phyloP scores from a whole-genome alignment of 352 stramenopile species.

The Globisporangium rhizosaccharum region DNA sequence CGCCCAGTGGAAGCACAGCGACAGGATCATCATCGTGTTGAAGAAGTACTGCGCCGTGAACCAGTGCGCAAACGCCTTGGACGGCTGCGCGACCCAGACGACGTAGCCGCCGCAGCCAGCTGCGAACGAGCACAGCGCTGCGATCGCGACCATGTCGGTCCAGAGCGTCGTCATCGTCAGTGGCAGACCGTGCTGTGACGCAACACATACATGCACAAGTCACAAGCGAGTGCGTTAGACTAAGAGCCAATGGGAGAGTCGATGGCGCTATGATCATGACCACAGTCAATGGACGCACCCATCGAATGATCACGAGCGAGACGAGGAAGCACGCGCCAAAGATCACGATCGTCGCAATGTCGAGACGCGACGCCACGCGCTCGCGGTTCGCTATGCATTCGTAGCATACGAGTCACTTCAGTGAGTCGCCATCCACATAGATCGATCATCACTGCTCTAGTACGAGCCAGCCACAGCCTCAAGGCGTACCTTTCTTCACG shows the following conservation, averaged over 20 bases:
- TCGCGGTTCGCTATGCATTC: conserved; percentile 28
- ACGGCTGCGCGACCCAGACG: conserved; percentile 82
- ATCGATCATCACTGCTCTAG: not conserved
- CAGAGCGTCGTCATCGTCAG: conserved; percentile 79
- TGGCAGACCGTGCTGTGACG: conserved; percentile 55
- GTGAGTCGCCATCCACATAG: not conserved
- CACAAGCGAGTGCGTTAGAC: not conserved
- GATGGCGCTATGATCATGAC: not conserved
- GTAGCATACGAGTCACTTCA: not conserved
- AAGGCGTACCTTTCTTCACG: conserved; percentile 22
- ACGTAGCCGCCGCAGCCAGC: conserved; percentile 70
- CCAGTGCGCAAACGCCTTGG: conserved; percentile 81
- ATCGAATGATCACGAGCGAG: conserved; percentile 80
- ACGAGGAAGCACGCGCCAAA: conserved; percentile 79
- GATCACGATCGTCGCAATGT: conserved; percentile 63
- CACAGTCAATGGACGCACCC: conserved; percentile 22
- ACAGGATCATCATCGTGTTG: conserved; percentile 83
- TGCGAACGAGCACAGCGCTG: conserved; percentile 76
- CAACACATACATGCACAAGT: not conserved
- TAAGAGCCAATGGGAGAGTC: not conserved
- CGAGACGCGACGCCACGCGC: conserved; percentile 51
- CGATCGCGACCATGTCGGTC: conserved; percentile 84
- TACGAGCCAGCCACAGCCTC: not conserved
- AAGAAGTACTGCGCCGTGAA: conserved; percentile 87
- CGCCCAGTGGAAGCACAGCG: conserved; percentile 85